A percentile compares a stretch with the other conserved stretches of the same genome.
Conservation (phyloP, 805 yeast species). For the Zygoascus tannicola region DNA sequence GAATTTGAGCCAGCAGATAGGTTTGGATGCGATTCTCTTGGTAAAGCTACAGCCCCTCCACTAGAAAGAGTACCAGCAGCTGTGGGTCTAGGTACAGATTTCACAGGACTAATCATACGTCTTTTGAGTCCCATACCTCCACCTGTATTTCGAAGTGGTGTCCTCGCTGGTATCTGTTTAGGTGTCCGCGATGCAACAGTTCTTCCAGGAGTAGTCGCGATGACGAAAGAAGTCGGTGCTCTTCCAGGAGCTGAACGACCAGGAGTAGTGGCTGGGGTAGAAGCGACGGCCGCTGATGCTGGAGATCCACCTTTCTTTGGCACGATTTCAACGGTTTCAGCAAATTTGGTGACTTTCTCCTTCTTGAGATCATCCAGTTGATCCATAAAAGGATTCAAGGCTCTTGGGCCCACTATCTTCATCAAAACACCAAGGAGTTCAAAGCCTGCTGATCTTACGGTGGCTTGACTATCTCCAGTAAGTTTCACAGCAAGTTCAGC, state of each 20-base stretch:
- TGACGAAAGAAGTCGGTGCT: not conserved
- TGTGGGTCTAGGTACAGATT: slow-evolving; percentile 4
- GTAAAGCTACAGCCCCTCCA: slow-evolving; percentile 7
- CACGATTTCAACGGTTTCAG: slow-evolving; percentile 46
- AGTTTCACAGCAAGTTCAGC: slow-evolving; percentile 49
- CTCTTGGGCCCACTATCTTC: slow-evolving; percentile 73
- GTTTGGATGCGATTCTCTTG: slow-evolving; percentile 7
- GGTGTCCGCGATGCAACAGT: slow-evolving; percentile 4
- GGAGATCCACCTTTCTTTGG: slow-evolving; percentile 26
- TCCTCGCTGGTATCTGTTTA: not conserved
- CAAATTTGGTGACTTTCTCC: slow-evolving; percentile 55
- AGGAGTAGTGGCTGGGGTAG: slow-evolving; percentile 11
- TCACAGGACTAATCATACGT: slow-evolving; percentile 13
- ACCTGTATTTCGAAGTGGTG: slow-evolving; percentile 2
- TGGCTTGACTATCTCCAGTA: slow-evolving; percentile 76
- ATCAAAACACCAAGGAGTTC: slow-evolving; percentile 71
- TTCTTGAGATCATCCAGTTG: slow-evolving; percentile 70
- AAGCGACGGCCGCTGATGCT: slow-evolving; percentile 18
- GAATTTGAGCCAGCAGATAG: slow-evolving; percentile 2
- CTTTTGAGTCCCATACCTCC: slow-evolving; percentile 6
- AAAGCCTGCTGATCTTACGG: slow-evolving; percentile 69
- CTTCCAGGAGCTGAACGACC: slow-evolving; percentile 1
- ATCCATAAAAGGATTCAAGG: slow-evolving; percentile 48
- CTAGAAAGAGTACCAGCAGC: slow-evolving; percentile 2
- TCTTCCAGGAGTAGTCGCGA: slow-evolving; percentile 1